Evolutionary conservation across 768 basidiomycete genomes (phyloP).

Genomic region (Neoboletus brunneissimus): DNA sequence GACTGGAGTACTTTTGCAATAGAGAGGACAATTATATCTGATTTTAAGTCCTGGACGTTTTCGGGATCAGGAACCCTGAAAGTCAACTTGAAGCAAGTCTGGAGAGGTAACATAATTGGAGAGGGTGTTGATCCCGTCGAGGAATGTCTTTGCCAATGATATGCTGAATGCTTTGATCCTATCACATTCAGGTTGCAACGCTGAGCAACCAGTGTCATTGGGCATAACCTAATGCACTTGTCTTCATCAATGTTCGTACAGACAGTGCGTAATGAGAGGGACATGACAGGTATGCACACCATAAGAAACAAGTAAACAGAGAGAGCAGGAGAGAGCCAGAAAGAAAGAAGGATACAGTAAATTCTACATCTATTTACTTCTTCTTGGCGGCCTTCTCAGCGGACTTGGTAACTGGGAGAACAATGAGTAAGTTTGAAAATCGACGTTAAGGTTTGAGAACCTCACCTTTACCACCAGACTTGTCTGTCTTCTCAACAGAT

Average conservation of each 20-base stretch:
- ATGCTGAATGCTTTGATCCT: neutral
- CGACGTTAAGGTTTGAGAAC: slow-evolving; percentile 16
- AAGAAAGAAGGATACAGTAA: slow-evolving; percentile 55
- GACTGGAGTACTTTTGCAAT: too few species aligned
- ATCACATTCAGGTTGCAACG: neutral
- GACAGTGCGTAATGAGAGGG: slow-evolving; percentile 36
- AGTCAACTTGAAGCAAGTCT: too few species aligned
- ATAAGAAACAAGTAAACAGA: slow-evolving; percentile 34
- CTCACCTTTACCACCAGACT: slow-evolving; percentile 79
- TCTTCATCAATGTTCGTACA: slow-evolving; percentile 49
- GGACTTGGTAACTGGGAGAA: slow-evolving; percentile 76
- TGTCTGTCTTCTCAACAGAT: slow-evolving; percentile 93
- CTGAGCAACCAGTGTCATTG: neutral
- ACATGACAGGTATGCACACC: slow-evolving; percentile 36
- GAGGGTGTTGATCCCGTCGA: neutral
- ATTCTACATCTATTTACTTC: slow-evolving; percentile 88
- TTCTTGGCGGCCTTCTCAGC: slow-evolving; percentile 96
- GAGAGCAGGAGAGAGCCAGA: slow-evolving; percentile 42
- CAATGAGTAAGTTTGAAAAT: slow-evolving; percentile 9
- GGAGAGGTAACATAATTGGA: too few species aligned
- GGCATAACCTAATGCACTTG: slow-evolving; percentile 29
- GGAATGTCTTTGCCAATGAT: neutral
- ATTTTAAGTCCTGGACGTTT: too few species aligned
- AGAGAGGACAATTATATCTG: too few species aligned
- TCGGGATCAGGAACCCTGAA: too few species aligned